Evolutionary conservation across 352 stramenopile species (phyloP).

Genomic region (Globisporangium spinosum): DNA sequence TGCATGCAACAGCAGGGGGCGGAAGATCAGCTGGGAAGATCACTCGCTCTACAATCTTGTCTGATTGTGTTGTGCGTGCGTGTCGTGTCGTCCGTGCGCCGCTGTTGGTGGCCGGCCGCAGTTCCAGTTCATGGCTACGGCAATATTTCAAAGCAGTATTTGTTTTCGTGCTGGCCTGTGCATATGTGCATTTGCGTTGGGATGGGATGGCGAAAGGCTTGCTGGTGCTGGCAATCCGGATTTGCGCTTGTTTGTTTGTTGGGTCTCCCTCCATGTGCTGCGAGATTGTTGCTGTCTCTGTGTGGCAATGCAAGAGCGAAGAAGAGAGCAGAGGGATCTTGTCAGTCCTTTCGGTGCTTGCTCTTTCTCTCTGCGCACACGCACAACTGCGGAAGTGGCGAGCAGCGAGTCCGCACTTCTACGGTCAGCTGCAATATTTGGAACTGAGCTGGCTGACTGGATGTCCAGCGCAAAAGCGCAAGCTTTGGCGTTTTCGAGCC

Average conservation of each 20-base stretch:
- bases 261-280: too few relatives aligned
- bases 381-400: conserved; percentile 5
- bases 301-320: neutral
- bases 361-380: neutral
- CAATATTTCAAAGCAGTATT: neutral
- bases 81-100: neutral
- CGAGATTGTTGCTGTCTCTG: neutral
- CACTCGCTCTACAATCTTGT: conserved; percentile 11
- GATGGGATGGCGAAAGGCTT: neutral
- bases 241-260: neutral
- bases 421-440: neutral
- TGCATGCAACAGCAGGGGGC: neutral
- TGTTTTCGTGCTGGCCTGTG: neutral
- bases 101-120: neutral
- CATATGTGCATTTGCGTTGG: neutral
- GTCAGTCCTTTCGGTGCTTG: neutral
- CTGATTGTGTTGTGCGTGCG: conserved; percentile 1
- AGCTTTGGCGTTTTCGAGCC: neutral
- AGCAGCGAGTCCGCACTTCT: conserved; percentile 3
- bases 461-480: conserved; percentile 1
- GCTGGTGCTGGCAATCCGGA: neutral
- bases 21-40: conserved; percentile 9
- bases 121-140: neutral
- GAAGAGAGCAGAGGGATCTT: conserved; percentile 2
- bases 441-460: neutral